These are phyloP conservation scores for Podosphaera xanthii DNA, from an alignment of 2,329 filamentous ascomycete species.

Conservation along the genomic window DNA sequence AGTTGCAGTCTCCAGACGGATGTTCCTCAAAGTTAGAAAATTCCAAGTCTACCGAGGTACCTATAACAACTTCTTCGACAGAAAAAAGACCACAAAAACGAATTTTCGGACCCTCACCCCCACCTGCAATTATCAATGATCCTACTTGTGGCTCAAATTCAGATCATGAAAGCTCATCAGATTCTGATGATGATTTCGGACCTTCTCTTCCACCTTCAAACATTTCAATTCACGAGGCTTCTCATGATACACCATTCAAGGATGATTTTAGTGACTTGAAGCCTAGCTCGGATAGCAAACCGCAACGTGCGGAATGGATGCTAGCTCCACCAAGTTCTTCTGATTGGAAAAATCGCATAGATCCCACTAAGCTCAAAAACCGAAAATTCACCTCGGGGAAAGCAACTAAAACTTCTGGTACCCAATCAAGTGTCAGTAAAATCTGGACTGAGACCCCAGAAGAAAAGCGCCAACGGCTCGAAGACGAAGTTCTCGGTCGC, in stretches of 20 bases:
- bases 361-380: slow-evolving; percentile 63
- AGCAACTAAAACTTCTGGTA: slow-evolving; percentile 23
- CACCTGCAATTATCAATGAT: slow-evolving; percentile 18
- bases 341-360: slow-evolving; percentile 35
- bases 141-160: slow-evolving; percentile 16
- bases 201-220: slow-evolving; percentile 28
- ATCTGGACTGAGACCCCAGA: slow-evolving; percentile 87
- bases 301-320: slow-evolving; percentile 71
- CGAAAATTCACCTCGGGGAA: slow-evolving; percentile 63
- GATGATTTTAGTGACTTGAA: not conserved
- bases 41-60: too few relatives aligned
- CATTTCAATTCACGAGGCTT: not conserved
- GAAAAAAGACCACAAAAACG: slow-evolving; percentile 6
- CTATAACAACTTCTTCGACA: too few relatives aligned
- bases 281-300: slow-evolving; percentile 17
- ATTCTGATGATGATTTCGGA: slow-evolving; percentile 30
- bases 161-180: slow-evolving; percentile 10
- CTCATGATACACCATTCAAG: not conserved
- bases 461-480: slow-evolving; percentile 59
- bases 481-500: slow-evolving; percentile 64
- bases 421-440: slow-evolving; percentile 12
- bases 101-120: slow-evolving; percentile 21
- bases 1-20: slow-evolving; percentile 1
- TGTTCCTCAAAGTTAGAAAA: too few relatives aligned
- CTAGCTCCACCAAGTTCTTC: slow-evolving; percentile 38